Percentiles rank a stretch among this genome's conserved stretches.
phyloP scores from a whole-genome alignment of 768 basidiomycete genomes.

The Lyophyllum atratum region DNA sequence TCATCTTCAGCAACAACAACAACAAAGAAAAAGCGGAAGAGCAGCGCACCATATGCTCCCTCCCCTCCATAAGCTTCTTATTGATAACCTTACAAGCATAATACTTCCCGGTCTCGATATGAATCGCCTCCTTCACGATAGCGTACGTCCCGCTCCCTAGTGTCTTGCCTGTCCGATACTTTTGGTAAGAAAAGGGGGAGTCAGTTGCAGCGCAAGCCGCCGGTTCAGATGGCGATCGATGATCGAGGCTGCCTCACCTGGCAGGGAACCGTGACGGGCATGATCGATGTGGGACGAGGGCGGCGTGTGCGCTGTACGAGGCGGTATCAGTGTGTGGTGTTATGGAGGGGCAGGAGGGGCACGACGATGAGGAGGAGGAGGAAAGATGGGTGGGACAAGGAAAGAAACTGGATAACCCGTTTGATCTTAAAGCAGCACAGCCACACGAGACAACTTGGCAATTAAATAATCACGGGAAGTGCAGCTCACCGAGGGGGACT shows the following conservation, averaged over 20 bases:
- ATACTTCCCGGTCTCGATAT: constrained; percentile 88
- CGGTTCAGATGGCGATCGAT: constrained; percentile 12
- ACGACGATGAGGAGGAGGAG: background rate
- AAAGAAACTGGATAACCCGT: constrained; percentile 14
- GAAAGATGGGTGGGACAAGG: background rate
- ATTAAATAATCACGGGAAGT: constrained; percentile 6
- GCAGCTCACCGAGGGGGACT: constrained; percentile 9
- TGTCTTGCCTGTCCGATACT: constrained; percentile 89
- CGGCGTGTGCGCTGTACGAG: constrained; percentile 8
- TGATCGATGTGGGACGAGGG: constrained; percentile 11
- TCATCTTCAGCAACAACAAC: background rate
- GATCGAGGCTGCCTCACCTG: constrained; percentile 38
- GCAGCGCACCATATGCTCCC: constrained; percentile 89
- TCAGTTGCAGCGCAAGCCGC: constrained; percentile 10
- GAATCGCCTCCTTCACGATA: constrained; percentile 93
- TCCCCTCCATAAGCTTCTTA: constrained; percentile 98
- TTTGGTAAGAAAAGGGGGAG: constrained; percentile 1
- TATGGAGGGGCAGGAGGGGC: background rate
- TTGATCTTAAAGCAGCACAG: constrained; percentile 16
- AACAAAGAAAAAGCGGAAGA: constrained; percentile 7
- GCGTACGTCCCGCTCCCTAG: constrained; percentile 93
- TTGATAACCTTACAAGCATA: constrained; percentile 99
- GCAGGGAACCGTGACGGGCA: constrained; percentile 48
- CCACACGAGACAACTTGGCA: constrained; percentile 10
- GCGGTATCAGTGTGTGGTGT: background rate